A percentile compares a stretch with the other conserved stretches of the same genome.
phyloP scores from a whole-genome alignment of 2,329 filamentous ascomycete species.

The Beauveria sp. region DNA sequence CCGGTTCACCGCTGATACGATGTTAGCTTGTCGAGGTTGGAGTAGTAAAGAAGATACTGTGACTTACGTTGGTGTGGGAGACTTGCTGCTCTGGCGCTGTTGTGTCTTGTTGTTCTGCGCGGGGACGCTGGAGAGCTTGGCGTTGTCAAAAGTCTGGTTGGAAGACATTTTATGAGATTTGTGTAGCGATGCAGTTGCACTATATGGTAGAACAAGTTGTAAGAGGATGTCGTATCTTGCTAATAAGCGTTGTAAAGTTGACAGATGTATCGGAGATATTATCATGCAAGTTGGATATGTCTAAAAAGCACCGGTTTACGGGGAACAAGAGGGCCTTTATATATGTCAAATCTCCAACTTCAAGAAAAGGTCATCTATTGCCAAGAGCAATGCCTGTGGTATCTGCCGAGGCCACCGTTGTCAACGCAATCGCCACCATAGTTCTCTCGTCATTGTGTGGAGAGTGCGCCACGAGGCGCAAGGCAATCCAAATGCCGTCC shows the following conservation, averaged over 20 bases:
- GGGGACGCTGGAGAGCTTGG: neutral
- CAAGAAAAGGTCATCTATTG: neutral
- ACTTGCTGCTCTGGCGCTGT: neutral
- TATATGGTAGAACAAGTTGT: neutral
- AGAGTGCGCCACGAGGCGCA: neutral
- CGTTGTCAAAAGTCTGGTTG: neutral
- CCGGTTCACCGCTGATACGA: neutral
- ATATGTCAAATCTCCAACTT: neutral
- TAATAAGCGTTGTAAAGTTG: neutral
- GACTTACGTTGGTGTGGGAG: neutral
- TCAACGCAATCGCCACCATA: neutral
- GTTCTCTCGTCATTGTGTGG: constrained; percentile 4
- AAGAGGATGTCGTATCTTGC: neutral
- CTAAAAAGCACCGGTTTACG: neutral
- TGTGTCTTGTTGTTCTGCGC: neutral
- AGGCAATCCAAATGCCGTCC: neutral
- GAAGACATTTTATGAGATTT: neutral
- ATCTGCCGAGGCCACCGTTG: neutral
- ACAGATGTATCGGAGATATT: too few relatives aligned
- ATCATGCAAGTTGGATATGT: neutral
- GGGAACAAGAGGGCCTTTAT: neutral
- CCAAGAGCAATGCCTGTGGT: neutral
- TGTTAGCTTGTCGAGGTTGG: neutral
- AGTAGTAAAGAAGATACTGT: neutral
- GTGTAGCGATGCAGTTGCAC: neutral